Evolutionary conservation across 352 stramenopile species (phyloP).

Genomic region (Globisporangium okanoganense): DNA sequence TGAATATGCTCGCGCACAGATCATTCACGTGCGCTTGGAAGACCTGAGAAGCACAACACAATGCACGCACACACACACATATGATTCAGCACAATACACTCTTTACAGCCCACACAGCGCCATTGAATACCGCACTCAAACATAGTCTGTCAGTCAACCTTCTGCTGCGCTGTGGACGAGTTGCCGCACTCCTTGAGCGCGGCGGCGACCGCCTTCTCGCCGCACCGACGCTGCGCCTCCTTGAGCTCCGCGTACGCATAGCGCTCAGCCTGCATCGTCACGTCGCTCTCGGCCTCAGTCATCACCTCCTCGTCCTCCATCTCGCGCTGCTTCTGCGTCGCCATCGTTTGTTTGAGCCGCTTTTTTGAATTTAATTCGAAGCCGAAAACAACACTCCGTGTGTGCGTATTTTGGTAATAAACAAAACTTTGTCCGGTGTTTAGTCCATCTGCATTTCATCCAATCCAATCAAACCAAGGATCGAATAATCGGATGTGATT

Average conservation of each 20-base stretch:
- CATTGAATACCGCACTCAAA: neutral
- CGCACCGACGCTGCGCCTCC: conserved; percentile 61
- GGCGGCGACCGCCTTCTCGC: conserved; percentile 45
- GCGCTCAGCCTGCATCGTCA: conserved; percentile 21
- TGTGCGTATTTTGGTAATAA: too few relatives aligned
- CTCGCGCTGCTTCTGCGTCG: conserved; percentile 1
- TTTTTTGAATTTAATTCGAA: neutral
- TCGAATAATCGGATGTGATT: too few relatives aligned
- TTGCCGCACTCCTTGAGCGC: conserved; percentile 45
- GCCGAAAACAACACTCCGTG: too few relatives aligned
- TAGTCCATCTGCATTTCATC: too few relatives aligned
- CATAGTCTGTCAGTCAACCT: conserved; percentile 14
- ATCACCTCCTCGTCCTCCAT: conserved; percentile 16
- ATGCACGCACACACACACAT: neutral
- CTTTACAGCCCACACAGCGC: neutral
- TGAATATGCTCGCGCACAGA: conserved; percentile 71
- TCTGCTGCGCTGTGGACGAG: conserved; percentile 53
- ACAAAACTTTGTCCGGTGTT: too few relatives aligned
- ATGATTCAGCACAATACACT: neutral
- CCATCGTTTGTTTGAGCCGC: neutral
- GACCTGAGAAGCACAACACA: conserved; percentile 26
- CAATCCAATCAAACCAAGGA: too few relatives aligned
- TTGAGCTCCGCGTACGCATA: conserved; percentile 82
- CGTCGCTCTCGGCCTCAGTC: conserved; percentile 18
- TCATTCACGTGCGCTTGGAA: conserved; percentile 74